Evolutionary conservation across 148 eudicot genomes (phyloP).

Genomic region (Talinum fruticosum): DNA sequence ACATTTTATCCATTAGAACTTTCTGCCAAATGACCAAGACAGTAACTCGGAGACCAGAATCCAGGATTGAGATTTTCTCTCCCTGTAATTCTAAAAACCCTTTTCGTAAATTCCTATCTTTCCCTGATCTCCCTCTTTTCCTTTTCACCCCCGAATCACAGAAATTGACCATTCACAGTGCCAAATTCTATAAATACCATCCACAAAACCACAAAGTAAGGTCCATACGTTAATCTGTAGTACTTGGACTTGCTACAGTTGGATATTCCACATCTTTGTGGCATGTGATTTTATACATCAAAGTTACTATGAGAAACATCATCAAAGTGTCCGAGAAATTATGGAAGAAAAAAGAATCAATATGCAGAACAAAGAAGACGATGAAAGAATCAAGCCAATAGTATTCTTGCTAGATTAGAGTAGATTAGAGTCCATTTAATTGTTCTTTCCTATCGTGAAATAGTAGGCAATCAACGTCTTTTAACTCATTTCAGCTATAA

Average conservation of each 20-base stretch:
- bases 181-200: not conserved
- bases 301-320: not conserved
- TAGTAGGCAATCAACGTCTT: not conserved
- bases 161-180: not conserved
- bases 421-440: no score
- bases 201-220: not conserved
- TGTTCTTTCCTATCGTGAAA: not conserved
- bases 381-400: no score
- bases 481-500: no score
- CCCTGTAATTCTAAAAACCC: not conserved
- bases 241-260: not conserved
- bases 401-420: no score
- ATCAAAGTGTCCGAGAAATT: no score
- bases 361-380: no score
- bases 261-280: not conserved
- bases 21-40: not conserved
- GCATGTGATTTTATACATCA: not conserved
- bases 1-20: not conserved
- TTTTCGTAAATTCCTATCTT: conserved; percentile 8
- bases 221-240: not conserved
- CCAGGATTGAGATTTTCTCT: not conserved
- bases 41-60: not conserved
- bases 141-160: not conserved
- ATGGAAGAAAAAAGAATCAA: no score
- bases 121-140: not conserved